phyloP scores from a whole-genome alignment of 768 basidiomycete genomes.

The Galerina marginata region DNA sequence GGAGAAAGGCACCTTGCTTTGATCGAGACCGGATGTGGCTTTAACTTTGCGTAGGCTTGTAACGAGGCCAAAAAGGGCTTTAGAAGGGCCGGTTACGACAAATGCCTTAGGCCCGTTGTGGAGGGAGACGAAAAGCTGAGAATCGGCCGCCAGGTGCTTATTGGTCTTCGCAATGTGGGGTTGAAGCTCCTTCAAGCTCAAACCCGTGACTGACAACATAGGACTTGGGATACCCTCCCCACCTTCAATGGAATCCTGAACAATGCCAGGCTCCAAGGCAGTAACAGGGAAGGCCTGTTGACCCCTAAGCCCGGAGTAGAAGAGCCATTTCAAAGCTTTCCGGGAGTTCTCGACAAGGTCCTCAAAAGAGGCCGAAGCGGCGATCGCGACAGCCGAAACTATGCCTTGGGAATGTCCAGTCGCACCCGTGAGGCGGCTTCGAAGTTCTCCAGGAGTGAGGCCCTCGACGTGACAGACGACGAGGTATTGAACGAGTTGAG shows the following conservation, averaged over 20 bases:
- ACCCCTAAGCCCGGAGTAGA: constrained; percentile 91
- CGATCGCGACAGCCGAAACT: constrained; percentile 89
- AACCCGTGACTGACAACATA: constrained; percentile 91
- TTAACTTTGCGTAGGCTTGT: constrained; percentile 89
- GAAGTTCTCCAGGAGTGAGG: constrained; percentile 81
- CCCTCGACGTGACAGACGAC: constrained; percentile 76
- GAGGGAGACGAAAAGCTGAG: constrained; percentile 84
- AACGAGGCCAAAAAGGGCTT: constrained; percentile 92
- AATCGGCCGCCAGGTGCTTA: constrained; percentile 77
- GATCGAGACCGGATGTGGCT: constrained; percentile 86
- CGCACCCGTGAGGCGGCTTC: constrained; percentile 76
- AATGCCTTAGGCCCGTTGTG: constrained; percentile 91
- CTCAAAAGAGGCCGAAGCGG: constrained; percentile 77
- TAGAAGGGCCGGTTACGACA: constrained; percentile 91
- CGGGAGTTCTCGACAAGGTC: constrained; percentile 76
- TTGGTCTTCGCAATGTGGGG: constrained; percentile 88
- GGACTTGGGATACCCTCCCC: constrained; percentile 94
- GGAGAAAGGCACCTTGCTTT: constrained; percentile 92
- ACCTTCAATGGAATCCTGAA: constrained; percentile 87
- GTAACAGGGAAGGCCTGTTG: constrained; percentile 95
- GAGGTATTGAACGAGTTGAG: constrained; percentile 94
- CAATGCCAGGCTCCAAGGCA: constrained; percentile 85
- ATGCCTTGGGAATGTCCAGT: constrained; percentile 99
- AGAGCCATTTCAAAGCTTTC: constrained; percentile 91
- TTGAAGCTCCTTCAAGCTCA: constrained; percentile 76